Evolutionary conservation across 139 green algal genomes (phyloP).

Genomic region (Coelastrella sp.): DNA sequence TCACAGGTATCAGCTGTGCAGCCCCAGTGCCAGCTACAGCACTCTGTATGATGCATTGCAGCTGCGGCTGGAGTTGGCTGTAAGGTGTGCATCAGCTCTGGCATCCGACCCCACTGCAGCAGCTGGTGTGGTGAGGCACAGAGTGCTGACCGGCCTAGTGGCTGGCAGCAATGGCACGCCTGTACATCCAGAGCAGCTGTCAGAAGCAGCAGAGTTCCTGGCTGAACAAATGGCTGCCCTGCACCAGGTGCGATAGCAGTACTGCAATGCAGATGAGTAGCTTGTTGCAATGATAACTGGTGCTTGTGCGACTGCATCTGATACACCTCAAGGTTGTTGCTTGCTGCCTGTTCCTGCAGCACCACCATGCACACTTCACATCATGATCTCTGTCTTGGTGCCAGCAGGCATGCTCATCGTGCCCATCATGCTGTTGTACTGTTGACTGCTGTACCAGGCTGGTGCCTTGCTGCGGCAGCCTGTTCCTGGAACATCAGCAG

Average conservation of each 20-base stretch:
- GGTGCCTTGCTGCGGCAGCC: background rate
- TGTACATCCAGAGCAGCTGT: slow-evolving; percentile 12
- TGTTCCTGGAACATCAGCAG: background rate
- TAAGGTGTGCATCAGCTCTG: background rate
- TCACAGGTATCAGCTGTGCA: slow-evolving; percentile 39
- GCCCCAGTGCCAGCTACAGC: background rate
- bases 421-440: no score
- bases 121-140: slow-evolving; percentile 19
- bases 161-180: background rate
- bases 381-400: no score
- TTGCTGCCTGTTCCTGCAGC: no score
- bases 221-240: slow-evolving; percentile 7
- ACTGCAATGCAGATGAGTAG: no score
- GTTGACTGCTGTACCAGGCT: slow-evolving; percentile 1
- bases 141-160: slow-evolving; percentile 14
- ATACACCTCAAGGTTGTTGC: no score
- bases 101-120: slow-evolving; percentile 6
- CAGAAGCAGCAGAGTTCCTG: slow-evolving; percentile 1
- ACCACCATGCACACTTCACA: no score
- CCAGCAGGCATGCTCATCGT: no score
- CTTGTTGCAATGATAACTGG: no score
- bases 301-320: no score
- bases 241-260: background rate
- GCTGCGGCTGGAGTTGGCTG: slow-evolving; percentile 4
- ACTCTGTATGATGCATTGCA: background rate